Conservation (phyloP, 352 stramenopile genomes). For the Globisporangium paroecandrum region DNA sequence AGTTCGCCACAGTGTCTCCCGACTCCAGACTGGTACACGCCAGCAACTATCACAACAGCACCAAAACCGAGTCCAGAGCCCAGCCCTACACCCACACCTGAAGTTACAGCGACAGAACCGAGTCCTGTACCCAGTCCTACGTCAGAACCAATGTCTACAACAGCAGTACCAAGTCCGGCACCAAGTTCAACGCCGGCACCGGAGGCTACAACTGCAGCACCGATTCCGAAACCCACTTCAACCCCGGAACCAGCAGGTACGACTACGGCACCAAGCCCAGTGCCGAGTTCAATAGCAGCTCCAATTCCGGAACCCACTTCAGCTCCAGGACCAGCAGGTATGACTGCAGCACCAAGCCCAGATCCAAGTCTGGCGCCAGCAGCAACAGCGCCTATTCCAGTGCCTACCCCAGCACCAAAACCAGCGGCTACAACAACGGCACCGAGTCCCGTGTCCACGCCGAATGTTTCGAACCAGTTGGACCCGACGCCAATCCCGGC, state of each 20-base stretch:
- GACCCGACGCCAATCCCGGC: background rate
- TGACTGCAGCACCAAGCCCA: background rate
- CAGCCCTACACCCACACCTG: background rate
- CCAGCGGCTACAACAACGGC: background rate
- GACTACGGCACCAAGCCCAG: background rate
- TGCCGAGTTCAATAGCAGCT: no score
- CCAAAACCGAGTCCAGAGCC: background rate
- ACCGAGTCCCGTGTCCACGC: background rate
- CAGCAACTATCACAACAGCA: background rate
- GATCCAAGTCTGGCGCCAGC: background rate
- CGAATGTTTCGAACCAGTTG: background rate
- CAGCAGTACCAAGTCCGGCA: background rate
- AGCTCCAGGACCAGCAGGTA: background rate
- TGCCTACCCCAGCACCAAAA: background rate
- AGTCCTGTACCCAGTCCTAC: background rate
- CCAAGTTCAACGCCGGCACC: background rate
- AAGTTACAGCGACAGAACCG: background rate
- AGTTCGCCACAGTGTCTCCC: slow-evolving; percentile 24
- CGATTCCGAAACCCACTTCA: slow-evolving; percentile 2
- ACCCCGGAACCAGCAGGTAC: background rate
- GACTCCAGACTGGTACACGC: slow-evolving; percentile 19
- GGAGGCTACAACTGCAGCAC: background rate
- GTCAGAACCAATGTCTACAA: background rate
- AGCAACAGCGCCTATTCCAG: background rate
- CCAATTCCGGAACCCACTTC: no score